These are phyloP conservation scores for Psilocybe cyanescens DNA, from an alignment of 768 basidiomycete species.

Conservation along the genomic window DNA sequence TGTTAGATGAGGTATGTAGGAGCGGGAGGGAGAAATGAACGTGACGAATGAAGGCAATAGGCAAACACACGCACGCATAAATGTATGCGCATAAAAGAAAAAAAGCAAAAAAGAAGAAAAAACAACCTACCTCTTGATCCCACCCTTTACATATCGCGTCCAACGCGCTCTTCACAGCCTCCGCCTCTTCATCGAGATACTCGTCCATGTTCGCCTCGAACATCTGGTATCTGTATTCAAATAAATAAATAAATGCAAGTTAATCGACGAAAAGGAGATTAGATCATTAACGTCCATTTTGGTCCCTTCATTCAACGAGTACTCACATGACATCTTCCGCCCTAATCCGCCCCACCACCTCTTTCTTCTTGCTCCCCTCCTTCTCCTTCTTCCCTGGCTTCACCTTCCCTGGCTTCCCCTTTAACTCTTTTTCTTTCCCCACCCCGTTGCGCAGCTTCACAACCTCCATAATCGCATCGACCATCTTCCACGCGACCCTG, in stretches of 20 bases:
- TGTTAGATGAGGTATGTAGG: not conserved
- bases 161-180: constrained; percentile 74
- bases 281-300: too few species aligned
- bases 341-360: constrained; percentile 48
- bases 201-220: constrained; percentile 98
- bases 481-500: constrained; percentile 85
- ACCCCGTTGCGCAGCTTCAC: constrained; percentile 39
- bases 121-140: constrained; percentile 67
- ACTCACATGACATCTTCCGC: constrained; percentile 87
- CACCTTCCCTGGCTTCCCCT: constrained; percentile 19
- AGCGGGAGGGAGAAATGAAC: not conserved
- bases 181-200: constrained; percentile 93
- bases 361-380: constrained; percentile 43
- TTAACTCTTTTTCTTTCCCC: not conserved
- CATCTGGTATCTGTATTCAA: constrained; percentile 77
- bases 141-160: constrained; percentile 78
- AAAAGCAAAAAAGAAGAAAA: not conserved
- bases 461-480: constrained; percentile 72
- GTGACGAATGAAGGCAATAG: too few species aligned
- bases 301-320: not conserved
- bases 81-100: not conserved
- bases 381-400: constrained; percentile 40
- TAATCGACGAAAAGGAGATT: not conserved
- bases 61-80: too few species aligned
- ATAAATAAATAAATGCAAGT: too few species aligned